Evolutionary conservation across 257 asterid species (phyloP).

Genomic region (Solanum pennellii): DNA sequence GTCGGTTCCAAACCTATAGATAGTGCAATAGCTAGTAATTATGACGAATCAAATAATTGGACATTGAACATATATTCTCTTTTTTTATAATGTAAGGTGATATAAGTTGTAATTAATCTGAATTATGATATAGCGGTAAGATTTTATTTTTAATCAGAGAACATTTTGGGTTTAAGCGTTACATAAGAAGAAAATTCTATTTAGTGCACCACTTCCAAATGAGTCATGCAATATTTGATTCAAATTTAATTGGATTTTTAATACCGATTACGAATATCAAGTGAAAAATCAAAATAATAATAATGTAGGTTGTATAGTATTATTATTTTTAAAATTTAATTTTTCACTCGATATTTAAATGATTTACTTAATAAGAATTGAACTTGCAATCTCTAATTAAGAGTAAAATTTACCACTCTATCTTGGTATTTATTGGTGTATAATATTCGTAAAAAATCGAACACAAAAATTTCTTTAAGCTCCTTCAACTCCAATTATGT

Average conservation of each 20-base stretch:
- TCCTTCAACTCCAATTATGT: neutral
- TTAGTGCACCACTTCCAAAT: neutral
- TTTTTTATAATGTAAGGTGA: neutral
- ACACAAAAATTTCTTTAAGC: neutral
- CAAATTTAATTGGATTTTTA: too few relatives aligned
- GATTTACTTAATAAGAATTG: neutral
- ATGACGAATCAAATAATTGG: neutral
- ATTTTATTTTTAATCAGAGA: too few relatives aligned
- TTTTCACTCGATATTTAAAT: too few relatives aligned
- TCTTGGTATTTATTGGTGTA: neutral
- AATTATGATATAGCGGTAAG: fast-evolving
- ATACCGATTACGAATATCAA: fast-evolving
- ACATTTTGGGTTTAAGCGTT: fast-evolving
- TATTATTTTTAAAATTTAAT: too few relatives aligned
- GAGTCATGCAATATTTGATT: fast-evolving
- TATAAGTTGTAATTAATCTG: fast-evolving
- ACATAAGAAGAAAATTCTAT: too few relatives aligned
- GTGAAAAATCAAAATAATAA: too few relatives aligned
- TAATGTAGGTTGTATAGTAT: too few relatives aligned
- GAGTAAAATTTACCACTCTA: neutral
- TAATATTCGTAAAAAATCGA: neutral
- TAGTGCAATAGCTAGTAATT: neutral
- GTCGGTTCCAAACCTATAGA: neutral
- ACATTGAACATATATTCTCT: neutral
- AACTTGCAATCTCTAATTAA: neutral